These are phyloP conservation scores for Punica granatum DNA, from an alignment of 345 rosid species.

Conservation along the genomic window DNA sequence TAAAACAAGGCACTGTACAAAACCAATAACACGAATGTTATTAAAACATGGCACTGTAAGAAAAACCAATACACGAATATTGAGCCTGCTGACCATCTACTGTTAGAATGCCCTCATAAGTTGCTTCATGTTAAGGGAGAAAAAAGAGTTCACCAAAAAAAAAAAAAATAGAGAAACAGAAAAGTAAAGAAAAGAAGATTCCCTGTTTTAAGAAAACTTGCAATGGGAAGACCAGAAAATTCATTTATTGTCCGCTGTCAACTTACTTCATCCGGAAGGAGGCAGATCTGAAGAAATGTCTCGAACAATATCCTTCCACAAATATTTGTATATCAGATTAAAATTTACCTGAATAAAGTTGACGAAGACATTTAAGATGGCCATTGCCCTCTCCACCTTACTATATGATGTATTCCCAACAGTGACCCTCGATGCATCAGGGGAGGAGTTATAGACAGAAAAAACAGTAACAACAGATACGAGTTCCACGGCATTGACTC, in stretches of 20 bases:
- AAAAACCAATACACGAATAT: not conserved
- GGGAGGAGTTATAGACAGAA: constrained; percentile 48
- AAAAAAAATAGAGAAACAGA: no score
- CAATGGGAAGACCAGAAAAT: not conserved
- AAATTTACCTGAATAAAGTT: constrained; percentile 61
- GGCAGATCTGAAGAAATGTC: not conserved
- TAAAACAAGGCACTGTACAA: no score
- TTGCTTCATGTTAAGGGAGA: not conserved
- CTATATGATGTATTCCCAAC: constrained; percentile 68
- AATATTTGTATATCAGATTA: not conserved
- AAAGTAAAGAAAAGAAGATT: no score
- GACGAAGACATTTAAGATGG: constrained; percentile 56
- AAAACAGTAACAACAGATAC: constrained; percentile 71
- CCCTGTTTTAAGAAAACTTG: not conserved
- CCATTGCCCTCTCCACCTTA: constrained; percentile 65
- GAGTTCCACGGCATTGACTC: constrained; percentile 26
- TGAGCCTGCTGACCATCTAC: not conserved
- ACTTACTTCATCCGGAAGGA: not conserved
- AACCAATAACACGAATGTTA: not conserved
- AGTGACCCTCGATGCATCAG: constrained; percentile 30
- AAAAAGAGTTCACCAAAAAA: no score
- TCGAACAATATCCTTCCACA: not conserved
- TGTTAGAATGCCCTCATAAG: not conserved
- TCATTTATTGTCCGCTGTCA: not conserved
- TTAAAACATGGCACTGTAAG: not conserved